Evolutionary conservation across 2,329 filamentous ascomycete genomes (phyloP).

Genomic region (Fusarium proliferatum): DNA sequence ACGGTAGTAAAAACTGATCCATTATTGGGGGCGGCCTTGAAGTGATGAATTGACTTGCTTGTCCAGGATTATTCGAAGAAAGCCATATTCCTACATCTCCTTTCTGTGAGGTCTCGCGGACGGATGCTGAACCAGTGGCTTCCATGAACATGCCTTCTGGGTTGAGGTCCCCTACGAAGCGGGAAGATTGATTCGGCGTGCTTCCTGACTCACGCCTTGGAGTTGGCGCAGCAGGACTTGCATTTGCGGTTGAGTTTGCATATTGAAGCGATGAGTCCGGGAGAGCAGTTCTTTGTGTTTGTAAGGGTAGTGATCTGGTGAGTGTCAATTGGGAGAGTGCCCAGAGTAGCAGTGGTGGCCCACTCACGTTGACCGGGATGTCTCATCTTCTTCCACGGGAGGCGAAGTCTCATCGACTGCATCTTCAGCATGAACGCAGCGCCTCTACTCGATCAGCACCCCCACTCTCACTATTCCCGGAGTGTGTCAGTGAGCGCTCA

Average conservation of each 20-base stretch:
- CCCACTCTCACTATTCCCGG: too few relatives aligned
- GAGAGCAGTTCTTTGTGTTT: conserved; percentile 7
- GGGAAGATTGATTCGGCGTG: conserved; percentile 48
- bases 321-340: not conserved
- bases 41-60: conserved; percentile 53
- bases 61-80: conserved; percentile 46
- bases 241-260: not conserved
- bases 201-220: conserved; percentile 29
- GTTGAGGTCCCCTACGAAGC: conserved; percentile 69
- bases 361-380: conserved; percentile 49
- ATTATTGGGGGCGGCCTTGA: conserved; percentile 53
- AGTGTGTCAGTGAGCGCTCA: conserved; percentile 34
- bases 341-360: not conserved
- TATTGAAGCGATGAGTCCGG: conserved; percentile 12
- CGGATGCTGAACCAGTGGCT: conserved; percentile 55
- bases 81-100: conserved; percentile 69
- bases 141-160: conserved; percentile 70
- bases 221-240: conserved; percentile 3
- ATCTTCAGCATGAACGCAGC: conserved; percentile 57
- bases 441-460: conserved; percentile 48
- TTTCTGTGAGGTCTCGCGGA: conserved; percentile 55
- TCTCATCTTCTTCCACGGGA: conserved; percentile 33
- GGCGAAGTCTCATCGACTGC: conserved; percentile 44
- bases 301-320: conserved; percentile 25
- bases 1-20: conserved; percentile 55